A percentile compares a stretch with the other conserved stretches of the same genome.
phyloP scores from a whole-genome alignment of 352 stramenopile genomes.

The Stramenopiles sp. region DNA sequence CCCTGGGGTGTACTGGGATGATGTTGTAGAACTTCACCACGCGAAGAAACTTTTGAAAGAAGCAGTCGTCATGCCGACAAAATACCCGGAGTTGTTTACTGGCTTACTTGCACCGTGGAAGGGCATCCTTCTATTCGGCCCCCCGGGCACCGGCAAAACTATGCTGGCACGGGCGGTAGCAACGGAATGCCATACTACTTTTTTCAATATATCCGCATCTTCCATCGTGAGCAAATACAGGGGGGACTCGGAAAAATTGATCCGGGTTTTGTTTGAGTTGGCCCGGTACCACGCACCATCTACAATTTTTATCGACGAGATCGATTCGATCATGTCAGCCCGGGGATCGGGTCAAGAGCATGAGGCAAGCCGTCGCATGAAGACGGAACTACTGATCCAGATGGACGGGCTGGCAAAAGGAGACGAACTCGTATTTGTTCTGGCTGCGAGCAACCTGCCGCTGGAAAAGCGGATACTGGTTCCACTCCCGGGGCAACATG shows the following conservation, averaged over 20 bases:
- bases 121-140: slow-evolving; percentile 62
- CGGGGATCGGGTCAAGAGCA: slow-evolving; percentile 52
- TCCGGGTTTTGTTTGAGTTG: slow-evolving; percentile 56
- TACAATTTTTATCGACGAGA: slow-evolving; percentile 60
- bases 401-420: slow-evolving; percentile 57
- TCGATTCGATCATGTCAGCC: slow-evolving; percentile 64
- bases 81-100: slow-evolving; percentile 79
- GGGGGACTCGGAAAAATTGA: slow-evolving; percentile 56
- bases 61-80: slow-evolving; percentile 77
- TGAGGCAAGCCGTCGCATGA: slow-evolving; percentile 56
- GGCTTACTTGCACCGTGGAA: slow-evolving; percentile 57
- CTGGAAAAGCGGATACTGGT: slow-evolving; percentile 57
- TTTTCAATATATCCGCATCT: slow-evolving; percentile 62
- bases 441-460: slow-evolving; percentile 50
- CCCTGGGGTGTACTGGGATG: slow-evolving; percentile 49
- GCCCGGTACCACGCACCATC: slow-evolving; percentile 50
- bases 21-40: slow-evolving; percentile 61
- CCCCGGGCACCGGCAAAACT: slow-evolving; percentile 57
- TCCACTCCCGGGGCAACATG: slow-evolving; percentile 39
- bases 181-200: slow-evolving; percentile 55
- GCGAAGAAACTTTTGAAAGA: slow-evolving; percentile 80
- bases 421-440: slow-evolving; percentile 49
- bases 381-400: slow-evolving; percentile 51
- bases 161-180: slow-evolving; percentile 50
- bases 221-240: slow-evolving; percentile 61